A percentile compares a stretch with the other conserved stretches of the same genome.
Conservation (phyloP, 208 protist species). For the Trypanosoma platydactyli region DNA sequence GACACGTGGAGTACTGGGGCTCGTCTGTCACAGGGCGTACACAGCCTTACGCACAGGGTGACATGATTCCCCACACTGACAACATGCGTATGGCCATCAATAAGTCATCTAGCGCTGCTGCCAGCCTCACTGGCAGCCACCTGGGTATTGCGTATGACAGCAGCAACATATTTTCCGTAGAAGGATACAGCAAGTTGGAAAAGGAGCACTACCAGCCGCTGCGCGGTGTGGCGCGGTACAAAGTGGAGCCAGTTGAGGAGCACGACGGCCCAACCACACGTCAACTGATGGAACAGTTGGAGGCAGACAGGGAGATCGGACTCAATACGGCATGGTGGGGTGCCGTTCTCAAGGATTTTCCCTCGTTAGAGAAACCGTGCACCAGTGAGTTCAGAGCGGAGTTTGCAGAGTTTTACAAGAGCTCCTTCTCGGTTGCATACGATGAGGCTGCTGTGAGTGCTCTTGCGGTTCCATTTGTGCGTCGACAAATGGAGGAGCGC, state of each 20-base stretch:
- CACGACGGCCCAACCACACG: conserved; percentile 45
- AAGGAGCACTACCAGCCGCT: conserved; percentile 76
- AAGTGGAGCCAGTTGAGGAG: conserved; percentile 45
- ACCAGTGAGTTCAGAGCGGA: conserved; percentile 52
- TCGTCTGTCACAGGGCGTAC: conserved; percentile 71
- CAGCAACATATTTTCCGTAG: conserved; percentile 74
- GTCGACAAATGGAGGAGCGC: conserved; percentile 72
- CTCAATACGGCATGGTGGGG: conserved; percentile 74
- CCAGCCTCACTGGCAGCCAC: conserved; percentile 72
- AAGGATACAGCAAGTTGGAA: conserved; percentile 60
- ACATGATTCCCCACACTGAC: conserved; percentile 74
- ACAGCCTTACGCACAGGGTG: conserved; percentile 83
- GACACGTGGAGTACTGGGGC: conserved; percentile 85
- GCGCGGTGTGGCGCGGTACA: conserved; percentile 63
- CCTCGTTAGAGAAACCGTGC: conserved; percentile 70
- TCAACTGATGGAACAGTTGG: conserved; percentile 54
- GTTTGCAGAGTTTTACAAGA: conserved; percentile 75
- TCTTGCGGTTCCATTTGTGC: conserved; percentile 68
- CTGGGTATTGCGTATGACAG: conserved; percentile 74
- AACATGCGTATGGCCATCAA: conserved; percentile 67
- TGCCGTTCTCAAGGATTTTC: conserved; percentile 77
- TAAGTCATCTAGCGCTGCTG: conserved; percentile 54
- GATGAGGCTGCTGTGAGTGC: conserved; percentile 65
- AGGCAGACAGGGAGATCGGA: conserved; percentile 31
- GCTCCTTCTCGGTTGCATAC: conserved; percentile 65